These are phyloP conservation scores for Psilocybe cubensis DNA, from an alignment of 768 basidiomycete genomes.

Conservation along the genomic window DNA sequence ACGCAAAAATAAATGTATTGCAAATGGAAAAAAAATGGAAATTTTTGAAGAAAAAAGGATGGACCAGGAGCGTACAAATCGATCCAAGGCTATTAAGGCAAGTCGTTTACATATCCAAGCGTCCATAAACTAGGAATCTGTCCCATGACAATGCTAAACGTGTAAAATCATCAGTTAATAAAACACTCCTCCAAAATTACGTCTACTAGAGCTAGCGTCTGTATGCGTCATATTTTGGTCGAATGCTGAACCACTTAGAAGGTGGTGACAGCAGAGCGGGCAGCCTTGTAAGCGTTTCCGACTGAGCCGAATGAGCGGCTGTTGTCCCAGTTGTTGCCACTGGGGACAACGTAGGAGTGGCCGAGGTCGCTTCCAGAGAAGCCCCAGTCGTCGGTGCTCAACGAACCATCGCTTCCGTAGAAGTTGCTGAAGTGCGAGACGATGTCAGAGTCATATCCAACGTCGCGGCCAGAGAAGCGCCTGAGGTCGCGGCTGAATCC, in stretches of 20 bases:
- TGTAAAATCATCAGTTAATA: slow-evolving; percentile 19
- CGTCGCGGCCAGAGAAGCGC: slow-evolving; percentile 39
- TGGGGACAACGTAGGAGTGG: slow-evolving; percentile 35
- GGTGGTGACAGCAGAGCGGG: slow-evolving; percentile 28
- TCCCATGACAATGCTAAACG: slow-evolving; percentile 17
- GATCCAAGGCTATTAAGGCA: slow-evolving; percentile 23
- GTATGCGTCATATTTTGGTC: slow-evolving; percentile 10
- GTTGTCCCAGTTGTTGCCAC: slow-evolving; percentile 44
- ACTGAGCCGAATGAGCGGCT: slow-evolving; percentile 30
- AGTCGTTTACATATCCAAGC: slow-evolving; percentile 21
- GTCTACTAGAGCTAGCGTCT: slow-evolving; percentile 10
- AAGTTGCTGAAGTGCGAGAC: slow-evolving; percentile 35
- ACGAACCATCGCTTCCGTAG: slow-evolving; percentile 37
- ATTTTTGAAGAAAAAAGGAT: slow-evolving; percentile 10
- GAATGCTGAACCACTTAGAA: slow-evolving; percentile 14
- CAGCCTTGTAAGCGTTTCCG: slow-evolving; percentile 34
- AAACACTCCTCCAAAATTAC: background rate
- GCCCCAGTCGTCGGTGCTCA: slow-evolving; percentile 41
- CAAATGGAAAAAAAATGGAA: background rate
- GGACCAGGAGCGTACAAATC: slow-evolving; percentile 23
- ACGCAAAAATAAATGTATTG: slow-evolving; percentile 1
- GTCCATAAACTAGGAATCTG: slow-evolving; percentile 23
- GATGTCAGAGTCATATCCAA: slow-evolving; percentile 43
- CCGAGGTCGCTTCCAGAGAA: slow-evolving; percentile 45
- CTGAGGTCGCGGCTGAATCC: slow-evolving; percentile 45